Percentiles rank a stretch among this genome's conserved stretches.
These are phyloP conservation scores for Carallia brachiata DNA, from an alignment of 345 rosid species.

Conservation along the genomic window DNA sequence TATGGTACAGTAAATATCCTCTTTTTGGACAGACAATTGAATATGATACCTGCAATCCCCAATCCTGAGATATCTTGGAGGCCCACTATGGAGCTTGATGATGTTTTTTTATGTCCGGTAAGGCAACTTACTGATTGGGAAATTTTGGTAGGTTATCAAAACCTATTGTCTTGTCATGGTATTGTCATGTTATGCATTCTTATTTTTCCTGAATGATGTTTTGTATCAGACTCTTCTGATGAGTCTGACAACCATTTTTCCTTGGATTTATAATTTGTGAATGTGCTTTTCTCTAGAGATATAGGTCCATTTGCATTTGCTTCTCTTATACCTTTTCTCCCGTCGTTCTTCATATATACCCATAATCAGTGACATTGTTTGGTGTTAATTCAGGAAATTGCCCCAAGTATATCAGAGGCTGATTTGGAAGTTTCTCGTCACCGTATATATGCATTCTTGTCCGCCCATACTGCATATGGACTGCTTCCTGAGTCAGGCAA, in stretches of 20 bases:
- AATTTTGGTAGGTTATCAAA: too few species aligned
- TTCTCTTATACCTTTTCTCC: conserved; percentile 12
- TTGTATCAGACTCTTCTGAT: too few species aligned
- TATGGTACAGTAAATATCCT: conserved; percentile 75
- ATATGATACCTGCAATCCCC: not conserved
- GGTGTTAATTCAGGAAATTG: conserved; percentile 41
- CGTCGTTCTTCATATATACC: not conserved
- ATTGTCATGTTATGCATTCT: too few species aligned
- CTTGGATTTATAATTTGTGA: too few species aligned
- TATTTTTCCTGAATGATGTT: too few species aligned
- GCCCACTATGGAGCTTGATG: not conserved
- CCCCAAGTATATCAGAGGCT: conserved; percentile 53
- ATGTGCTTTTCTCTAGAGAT: too few species aligned
- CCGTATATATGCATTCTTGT: conserved; percentile 45
- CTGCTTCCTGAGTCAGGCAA: conserved; percentile 40
- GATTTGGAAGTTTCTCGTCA: conserved; percentile 77
- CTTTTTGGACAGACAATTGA: not conserved
- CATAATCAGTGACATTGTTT: conserved; percentile 14
- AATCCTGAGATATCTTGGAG: not conserved
- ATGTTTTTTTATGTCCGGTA: not conserved
- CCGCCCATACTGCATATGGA: conserved; percentile 31
- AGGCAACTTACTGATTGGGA: too few species aligned
- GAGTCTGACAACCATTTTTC: too few species aligned
- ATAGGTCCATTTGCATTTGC: not conserved
- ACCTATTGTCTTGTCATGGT: too few species aligned